phyloP scores from a whole-genome alignment of 768 basidiomycete species.

The Leucocoprinus sp. region DNA sequence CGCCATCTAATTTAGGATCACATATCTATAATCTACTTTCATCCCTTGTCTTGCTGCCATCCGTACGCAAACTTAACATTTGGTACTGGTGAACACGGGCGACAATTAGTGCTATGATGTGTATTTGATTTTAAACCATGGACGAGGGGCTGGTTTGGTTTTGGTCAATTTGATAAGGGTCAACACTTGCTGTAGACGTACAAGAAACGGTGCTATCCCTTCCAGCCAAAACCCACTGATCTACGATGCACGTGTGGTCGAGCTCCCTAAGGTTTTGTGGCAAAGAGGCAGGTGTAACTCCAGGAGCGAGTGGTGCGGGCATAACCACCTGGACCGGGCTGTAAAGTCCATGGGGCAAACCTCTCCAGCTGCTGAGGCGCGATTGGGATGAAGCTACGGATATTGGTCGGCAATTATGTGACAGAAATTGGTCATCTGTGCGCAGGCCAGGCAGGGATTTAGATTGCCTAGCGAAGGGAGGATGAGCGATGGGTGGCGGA shows the following conservation, averaged over 20 bases:
- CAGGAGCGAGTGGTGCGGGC: slow-evolving; percentile 52
- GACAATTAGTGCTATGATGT: background rate
- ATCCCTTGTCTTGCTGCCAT: background rate
- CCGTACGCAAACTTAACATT: too few species aligned
- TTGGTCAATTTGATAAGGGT: background rate
- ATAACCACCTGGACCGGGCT: slow-evolving; percentile 60
- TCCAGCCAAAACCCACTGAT: slow-evolving; percentile 18
- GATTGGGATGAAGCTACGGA: slow-evolving; percentile 15
- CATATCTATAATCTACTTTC: slow-evolving; percentile 3
- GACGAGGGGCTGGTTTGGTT: background rate
- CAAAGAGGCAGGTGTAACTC: slow-evolving; percentile 7
- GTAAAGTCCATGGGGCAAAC: slow-evolving; percentile 53
- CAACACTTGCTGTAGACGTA: background rate
- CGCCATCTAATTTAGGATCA: slow-evolving; percentile 4
- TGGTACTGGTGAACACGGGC: background rate
- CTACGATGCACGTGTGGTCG: slow-evolving; percentile 19
- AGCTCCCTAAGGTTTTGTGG: background rate
- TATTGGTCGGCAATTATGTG: slow-evolving; percentile 9
- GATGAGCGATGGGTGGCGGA: slow-evolving; percentile 12
- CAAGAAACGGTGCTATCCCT: slow-evolving; percentile 2
- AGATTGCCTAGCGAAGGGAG: slow-evolving; percentile 11
- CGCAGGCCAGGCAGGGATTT: slow-evolving; percentile 13
- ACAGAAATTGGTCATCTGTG: slow-evolving; percentile 12
- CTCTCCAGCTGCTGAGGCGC: slow-evolving; percentile 34
- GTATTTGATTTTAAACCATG: background rate